A percentile compares a stretch with the other conserved stretches of the same genome.
These are phyloP conservation scores for Verticillium nonalfalfae DNA, from an alignment of 2,329 filamentous ascomycete genomes.

Conservation along the genomic window DNA sequence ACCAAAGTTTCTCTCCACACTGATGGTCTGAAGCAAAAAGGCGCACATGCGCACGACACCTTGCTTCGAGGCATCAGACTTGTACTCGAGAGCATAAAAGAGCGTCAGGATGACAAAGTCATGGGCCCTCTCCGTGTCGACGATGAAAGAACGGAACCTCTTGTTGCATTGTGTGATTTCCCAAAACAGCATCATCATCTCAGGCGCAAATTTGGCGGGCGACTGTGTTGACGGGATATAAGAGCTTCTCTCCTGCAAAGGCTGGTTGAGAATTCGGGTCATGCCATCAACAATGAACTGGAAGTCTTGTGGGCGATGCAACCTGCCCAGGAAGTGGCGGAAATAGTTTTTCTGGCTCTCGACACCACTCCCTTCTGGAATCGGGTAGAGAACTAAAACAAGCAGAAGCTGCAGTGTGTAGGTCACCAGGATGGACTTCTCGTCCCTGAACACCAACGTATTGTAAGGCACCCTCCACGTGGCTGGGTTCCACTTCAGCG, in stretches of 20 bases:
- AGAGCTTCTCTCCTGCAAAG: slow-evolving; percentile 79
- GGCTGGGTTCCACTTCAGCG: slow-evolving; percentile 91
- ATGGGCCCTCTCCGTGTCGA: slow-evolving; percentile 87
- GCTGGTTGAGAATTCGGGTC: slow-evolving; percentile 86
- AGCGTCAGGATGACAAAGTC: slow-evolving; percentile 88
- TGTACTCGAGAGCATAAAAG: slow-evolving; percentile 90
- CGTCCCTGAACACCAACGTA: slow-evolving; percentile 83
- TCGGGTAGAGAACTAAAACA: slow-evolving; percentile 76
- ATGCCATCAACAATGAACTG: slow-evolving; percentile 96
- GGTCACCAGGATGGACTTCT: slow-evolving; percentile 83
- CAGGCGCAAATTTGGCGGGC: slow-evolving; percentile 79
- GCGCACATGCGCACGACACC: slow-evolving; percentile 94
- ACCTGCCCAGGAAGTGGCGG: slow-evolving; percentile 80
- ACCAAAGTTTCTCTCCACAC: slow-evolving; percentile 86
- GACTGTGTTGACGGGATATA: slow-evolving; percentile 83
- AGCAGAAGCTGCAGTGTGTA: slow-evolving; percentile 91
- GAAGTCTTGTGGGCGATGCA: slow-evolving; percentile 93
- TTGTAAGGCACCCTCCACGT: slow-evolving; percentile 94
- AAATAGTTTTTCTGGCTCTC: slow-evolving; percentile 81
- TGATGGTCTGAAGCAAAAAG: slow-evolving; percentile 93
- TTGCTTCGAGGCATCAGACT: slow-evolving; percentile 78
- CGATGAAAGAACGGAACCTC: slow-evolving; percentile 91
- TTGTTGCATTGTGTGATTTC: slow-evolving; percentile 97
- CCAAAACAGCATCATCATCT: slow-evolving; percentile 97
- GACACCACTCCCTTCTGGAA: slow-evolving; percentile 66